Conservation (phyloP, 371 early-diverging fungal genomes). For the Modicella reniformis region DNA sequence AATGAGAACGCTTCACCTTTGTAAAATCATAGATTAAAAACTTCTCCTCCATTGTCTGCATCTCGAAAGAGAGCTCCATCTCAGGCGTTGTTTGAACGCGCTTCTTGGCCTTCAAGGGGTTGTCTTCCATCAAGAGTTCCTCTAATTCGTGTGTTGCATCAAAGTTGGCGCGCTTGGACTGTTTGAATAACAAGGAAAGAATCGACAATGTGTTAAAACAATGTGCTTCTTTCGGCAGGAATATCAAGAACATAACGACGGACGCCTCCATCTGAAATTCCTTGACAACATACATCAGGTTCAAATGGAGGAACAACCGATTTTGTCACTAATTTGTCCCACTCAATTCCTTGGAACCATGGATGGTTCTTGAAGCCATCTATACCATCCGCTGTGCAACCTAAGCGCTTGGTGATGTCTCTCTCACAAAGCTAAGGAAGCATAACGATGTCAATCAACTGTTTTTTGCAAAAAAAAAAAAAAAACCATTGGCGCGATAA, state of each 20-base stretch:
- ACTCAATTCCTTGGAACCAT: slow-evolving; percentile 67
- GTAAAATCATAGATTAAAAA: slow-evolving; percentile 73
- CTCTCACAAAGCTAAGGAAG: slow-evolving; percentile 65
- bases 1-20: slow-evolving; percentile 53
- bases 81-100: slow-evolving; percentile 52
- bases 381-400: slow-evolving; percentile 65
- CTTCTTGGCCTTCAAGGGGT: slow-evolving; percentile 69
- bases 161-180: slow-evolving; percentile 82
- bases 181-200: neutral
- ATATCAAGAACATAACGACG: too few relatives aligned
- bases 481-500: neutral
- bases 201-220: neutral
- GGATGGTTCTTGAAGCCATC: slow-evolving; percentile 68
- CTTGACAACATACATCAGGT: slow-evolving; percentile 59
- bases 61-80: slow-evolving; percentile 56
- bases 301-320: slow-evolving; percentile 69
- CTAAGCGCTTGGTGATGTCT: slow-evolving; percentile 68
- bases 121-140: slow-evolving; percentile 89
- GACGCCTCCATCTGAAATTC: too few relatives aligned
- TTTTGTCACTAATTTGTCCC: slow-evolving; percentile 66
- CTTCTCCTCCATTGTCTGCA: slow-evolving; percentile 71
- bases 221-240: too few relatives aligned
- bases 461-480: too few relatives aligned
- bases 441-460: neutral
- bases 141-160: slow-evolving; percentile 95